Evolutionary conservation across 148 eudicot species (phyloP), one percentile per base, ranked within the genome.

Genomic region (Rhododendron kiyosumense): DNA sequence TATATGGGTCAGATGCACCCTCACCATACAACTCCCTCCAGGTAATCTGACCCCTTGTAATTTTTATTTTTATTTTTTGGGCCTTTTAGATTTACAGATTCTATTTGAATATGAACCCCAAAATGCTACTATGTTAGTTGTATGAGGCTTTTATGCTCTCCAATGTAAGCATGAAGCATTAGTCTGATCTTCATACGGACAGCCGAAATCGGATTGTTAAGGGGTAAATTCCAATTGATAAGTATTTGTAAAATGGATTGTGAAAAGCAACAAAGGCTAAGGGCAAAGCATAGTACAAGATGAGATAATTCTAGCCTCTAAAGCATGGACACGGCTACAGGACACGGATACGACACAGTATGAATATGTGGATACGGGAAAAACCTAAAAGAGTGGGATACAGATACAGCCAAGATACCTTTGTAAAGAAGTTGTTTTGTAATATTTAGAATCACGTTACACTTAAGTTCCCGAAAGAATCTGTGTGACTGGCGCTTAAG

Each of bases 1-100:
- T 97, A 87, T 97, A 97, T 89, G 99, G 99, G 1, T 94, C 98
- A 20, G 98, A 97, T 92, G 98, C 98, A n/a, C 99, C 98, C 84
- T 97, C 98, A n/a, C 98, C 98, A 3, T 97, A 97, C 92, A 95
- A 95, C 88, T 51, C 96, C 52, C 94, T 97, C 87, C 99, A 97
- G 99, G 98, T 95, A 83, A 71, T 81, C 38, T 48, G 2, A 26
- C 7, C 20, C 79, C 48, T n/a, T 78, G n/a, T 6, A 11, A 0
- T 4, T 69, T 28, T 26, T 22, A 1, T 34, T 36, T 22, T 0
- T 22, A 22, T 5, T 14, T 57, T 57, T 3, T 4, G 1, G 63
- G n/a, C 18, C 28, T 8, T 3, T 78, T 11, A 78, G 49, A 78
- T 43, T 43, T 45, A 24, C 17, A 43, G 26, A 41, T 78, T 7